A percentile compares a stretch with the other conserved stretches of the same genome.
Evolutionary conservation across 306 rosid species (phyloP).

Genomic region (Ormosia semicastrata): DNA sequence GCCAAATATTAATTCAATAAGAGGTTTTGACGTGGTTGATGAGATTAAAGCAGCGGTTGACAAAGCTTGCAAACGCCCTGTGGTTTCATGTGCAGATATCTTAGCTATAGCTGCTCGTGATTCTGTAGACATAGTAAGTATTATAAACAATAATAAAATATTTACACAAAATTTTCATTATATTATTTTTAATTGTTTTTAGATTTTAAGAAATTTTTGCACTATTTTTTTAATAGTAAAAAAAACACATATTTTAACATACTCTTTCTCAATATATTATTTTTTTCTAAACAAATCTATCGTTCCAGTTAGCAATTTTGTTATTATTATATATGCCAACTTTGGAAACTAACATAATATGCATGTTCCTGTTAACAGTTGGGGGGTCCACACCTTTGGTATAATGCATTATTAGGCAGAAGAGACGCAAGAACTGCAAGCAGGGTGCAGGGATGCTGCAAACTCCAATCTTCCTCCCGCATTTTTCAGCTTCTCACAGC

Average conservation of each 20-base stretch:
- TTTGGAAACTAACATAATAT: background rate
- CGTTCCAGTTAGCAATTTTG: background rate
- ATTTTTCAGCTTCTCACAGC: conserved; percentile 22
- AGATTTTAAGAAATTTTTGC: too few relatives aligned
- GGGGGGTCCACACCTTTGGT: conserved; percentile 27
- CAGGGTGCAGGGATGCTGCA: conserved; percentile 29
- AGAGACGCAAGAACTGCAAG: conserved; percentile 45
- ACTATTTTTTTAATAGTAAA: too few relatives aligned
- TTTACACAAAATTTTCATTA: too few relatives aligned
- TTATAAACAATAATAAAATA: background rate
- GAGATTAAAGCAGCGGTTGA: conserved; percentile 29
- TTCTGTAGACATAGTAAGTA: conserved; percentile 30
- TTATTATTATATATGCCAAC: background rate
- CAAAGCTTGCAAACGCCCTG: conserved; percentile 24
- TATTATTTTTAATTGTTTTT: too few relatives aligned
- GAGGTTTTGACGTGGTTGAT: conserved; percentile 35
- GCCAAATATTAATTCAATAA: conserved; percentile 24
- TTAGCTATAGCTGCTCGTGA: conserved; percentile 44
- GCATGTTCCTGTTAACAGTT: conserved; percentile 6
- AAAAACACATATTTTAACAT: too few relatives aligned
- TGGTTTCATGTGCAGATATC: conserved; percentile 42
- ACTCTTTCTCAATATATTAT: too few relatives aligned
- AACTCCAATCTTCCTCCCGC: conserved; percentile 26
- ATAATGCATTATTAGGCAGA: conserved; percentile 29
- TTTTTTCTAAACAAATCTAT: background rate